Percentiles rank a stretch among this genome's conserved stretches.
Evolutionary conservation across 306 rosid genomes (phyloP).

Genomic region (Dalbergia cultrata): DNA sequence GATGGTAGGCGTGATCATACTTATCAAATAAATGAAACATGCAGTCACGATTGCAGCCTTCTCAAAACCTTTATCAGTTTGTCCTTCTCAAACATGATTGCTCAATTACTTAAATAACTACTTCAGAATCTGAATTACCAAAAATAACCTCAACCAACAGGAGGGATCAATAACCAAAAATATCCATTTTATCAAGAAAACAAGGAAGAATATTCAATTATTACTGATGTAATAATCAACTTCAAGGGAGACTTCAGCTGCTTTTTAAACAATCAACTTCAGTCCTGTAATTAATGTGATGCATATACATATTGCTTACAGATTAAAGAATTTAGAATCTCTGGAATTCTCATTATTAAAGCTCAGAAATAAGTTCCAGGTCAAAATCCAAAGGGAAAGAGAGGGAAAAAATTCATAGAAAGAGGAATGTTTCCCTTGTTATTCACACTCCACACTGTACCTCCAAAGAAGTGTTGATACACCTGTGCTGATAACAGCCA

Average conservation of each 20-base stretch:
- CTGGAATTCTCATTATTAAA: conserved; percentile 4
- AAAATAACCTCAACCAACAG: conserved; percentile 7
- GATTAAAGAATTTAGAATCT: no score
- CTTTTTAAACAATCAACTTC: neutral
- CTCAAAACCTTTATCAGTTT: neutral
- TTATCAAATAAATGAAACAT: conserved; percentile 13
- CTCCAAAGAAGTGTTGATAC: conserved; percentile 81
- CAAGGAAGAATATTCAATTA: neutral
- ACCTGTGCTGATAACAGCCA: conserved; percentile 96
- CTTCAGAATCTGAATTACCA: neutral
- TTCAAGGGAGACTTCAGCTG: neutral
- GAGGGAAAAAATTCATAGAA: neutral
- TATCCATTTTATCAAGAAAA: neutral
- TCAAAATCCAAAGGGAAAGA: conserved; percentile 32
- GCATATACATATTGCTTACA: neutral
- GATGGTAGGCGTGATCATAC: neutral
- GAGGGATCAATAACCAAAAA: conserved; percentile 8
- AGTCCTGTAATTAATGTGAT: neutral
- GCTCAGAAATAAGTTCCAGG: neutral
- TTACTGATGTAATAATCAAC: neutral
- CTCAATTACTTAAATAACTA: conserved; percentile 12
- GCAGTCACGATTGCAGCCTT: neutral
- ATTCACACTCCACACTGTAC: conserved; percentile 54
- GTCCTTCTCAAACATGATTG: conserved; percentile 36
- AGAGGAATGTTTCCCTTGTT: neutral